Conservation (phyloP, 2,329 filamentous ascomycete species). For the Aspergillus unguis region DNA sequence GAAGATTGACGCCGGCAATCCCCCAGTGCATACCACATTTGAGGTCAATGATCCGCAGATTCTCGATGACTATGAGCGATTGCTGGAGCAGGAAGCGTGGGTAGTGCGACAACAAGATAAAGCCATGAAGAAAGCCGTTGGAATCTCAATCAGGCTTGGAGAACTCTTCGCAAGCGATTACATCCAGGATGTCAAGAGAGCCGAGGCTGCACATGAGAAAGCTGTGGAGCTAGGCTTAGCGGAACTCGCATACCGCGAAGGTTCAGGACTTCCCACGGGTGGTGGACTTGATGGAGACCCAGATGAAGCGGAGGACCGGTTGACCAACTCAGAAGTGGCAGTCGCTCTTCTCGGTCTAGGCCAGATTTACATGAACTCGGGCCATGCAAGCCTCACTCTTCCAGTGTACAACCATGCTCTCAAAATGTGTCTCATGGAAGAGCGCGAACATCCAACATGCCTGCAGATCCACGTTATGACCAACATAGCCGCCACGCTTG, state of each 20-base stretch:
- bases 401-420: conserved; percentile 85
- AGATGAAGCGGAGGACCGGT: conserved; percentile 23
- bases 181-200: conserved; percentile 68
- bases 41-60: conserved; percentile 21
- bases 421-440: conserved; percentile 56
- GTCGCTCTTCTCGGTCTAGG: conserved; percentile 59
- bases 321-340: conserved; percentile 40
- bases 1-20: background rate
- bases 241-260: conserved; percentile 67
- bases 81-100: conserved; percentile 25
- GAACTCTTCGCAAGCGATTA: conserved; percentile 76
- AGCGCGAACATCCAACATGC: conserved; percentile 54
- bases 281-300: conserved; percentile 62
- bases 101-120: conserved; percentile 54
- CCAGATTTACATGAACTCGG: conserved; percentile 68
- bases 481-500: conserved; percentile 54
- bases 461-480: conserved; percentile 71
- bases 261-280: conserved; percentile 64
- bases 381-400: conserved; percentile 75
- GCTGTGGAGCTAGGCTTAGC: conserved; percentile 75
- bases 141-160: conserved; percentile 77
- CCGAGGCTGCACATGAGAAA: conserved; percentile 73
- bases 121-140: conserved; percentile 69
- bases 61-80: conserved; percentile 21
- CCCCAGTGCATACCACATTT: conserved; percentile 13